phyloP scores from a whole-genome alignment of 1,284 basidiomycete species.

The Crepidotus sp. region DNA sequence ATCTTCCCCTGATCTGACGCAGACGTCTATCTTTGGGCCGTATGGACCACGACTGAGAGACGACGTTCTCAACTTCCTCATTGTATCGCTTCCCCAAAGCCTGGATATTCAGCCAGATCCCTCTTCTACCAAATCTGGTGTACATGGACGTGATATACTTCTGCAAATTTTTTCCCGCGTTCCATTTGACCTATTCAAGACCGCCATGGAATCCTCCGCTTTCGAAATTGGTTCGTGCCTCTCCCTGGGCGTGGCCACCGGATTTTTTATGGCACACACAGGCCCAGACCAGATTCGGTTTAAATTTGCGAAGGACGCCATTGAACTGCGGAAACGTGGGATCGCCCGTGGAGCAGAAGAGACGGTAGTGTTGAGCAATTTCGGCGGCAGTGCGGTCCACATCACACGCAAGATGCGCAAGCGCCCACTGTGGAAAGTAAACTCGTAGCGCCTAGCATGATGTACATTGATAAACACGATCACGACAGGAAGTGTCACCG shows the following conservation, averaged over 20 bases:
- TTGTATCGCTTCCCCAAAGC: constrained; percentile 58
- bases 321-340: constrained; percentile 68
- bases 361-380: constrained; percentile 73
- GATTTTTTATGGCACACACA: constrained; percentile 21
- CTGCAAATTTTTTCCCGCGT: constrained; percentile 66
- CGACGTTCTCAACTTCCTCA: constrained; percentile 70
- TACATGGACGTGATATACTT: constrained; percentile 50
- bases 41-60: constrained; percentile 62
- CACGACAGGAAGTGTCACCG: constrained; percentile 7
- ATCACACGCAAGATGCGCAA: constrained; percentile 79
- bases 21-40: constrained; percentile 57
- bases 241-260: background rate
- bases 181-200: constrained; percentile 77
- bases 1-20: constrained; percentile 41
- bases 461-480: constrained; percentile 2
- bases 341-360: constrained; percentile 64
- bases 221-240: constrained; percentile 63
- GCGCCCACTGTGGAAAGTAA: constrained; percentile 80
- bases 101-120: constrained; percentile 38
- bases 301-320: constrained; percentile 82
- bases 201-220: constrained; percentile 63
- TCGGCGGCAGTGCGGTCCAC: constrained; percentile 69
- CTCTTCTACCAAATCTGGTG: constrained; percentile 27
- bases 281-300: constrained; percentile 79
- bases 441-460: constrained; percentile 37